A percentile compares a stretch with the other conserved stretches of the same genome.
Conservation (phyloP, 2,329 filamentous ascomycete species). For the Penicillium griseofulvum region DNA sequence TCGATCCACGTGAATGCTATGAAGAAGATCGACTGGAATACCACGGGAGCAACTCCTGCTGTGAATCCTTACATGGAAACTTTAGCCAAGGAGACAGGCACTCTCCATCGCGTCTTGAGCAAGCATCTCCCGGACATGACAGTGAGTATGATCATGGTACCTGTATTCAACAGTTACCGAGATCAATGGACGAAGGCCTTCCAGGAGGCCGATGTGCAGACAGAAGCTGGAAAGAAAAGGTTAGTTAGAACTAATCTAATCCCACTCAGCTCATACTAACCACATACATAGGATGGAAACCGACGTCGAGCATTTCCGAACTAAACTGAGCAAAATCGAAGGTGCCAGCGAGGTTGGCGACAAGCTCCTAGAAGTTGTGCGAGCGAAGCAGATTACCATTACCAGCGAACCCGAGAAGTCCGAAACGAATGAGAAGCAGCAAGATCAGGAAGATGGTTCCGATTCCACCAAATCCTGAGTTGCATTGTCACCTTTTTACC, state of each 20-base stretch:
- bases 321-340: slow-evolving; percentile 71
- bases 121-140: slow-evolving; percentile 77
- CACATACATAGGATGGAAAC: slow-evolving; percentile 61
- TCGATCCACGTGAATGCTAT: slow-evolving; percentile 71
- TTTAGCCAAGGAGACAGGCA: slow-evolving; percentile 79
- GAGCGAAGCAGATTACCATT: slow-evolving; percentile 37
- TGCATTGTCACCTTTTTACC: not conserved
- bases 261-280: slow-evolving; percentile 11
- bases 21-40: slow-evolving; percentile 72
- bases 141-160: slow-evolving; percentile 78
- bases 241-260: slow-evolving; percentile 43
- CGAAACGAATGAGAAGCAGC: slow-evolving; percentile 7
- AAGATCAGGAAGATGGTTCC: slow-evolving; percentile 11
- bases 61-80: slow-evolving; percentile 80
- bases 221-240: slow-evolving; percentile 68
- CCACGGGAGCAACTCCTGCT: slow-evolving; percentile 43
- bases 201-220: slow-evolving; percentile 62
- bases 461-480: slow-evolving; percentile 16
- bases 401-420: slow-evolving; percentile 9
- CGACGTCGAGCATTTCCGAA: slow-evolving; percentile 71
- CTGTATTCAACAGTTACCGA: slow-evolving; percentile 78
- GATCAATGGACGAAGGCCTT: slow-evolving; percentile 75
- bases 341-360: slow-evolving; percentile 73
- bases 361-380: slow-evolving; percentile 57
- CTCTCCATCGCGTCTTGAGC: slow-evolving; percentile 76